These are phyloP conservation scores for Beauveria caledonica DNA, from an alignment of 2,329 filamentous ascomycete species.

Conservation along the genomic window DNA sequence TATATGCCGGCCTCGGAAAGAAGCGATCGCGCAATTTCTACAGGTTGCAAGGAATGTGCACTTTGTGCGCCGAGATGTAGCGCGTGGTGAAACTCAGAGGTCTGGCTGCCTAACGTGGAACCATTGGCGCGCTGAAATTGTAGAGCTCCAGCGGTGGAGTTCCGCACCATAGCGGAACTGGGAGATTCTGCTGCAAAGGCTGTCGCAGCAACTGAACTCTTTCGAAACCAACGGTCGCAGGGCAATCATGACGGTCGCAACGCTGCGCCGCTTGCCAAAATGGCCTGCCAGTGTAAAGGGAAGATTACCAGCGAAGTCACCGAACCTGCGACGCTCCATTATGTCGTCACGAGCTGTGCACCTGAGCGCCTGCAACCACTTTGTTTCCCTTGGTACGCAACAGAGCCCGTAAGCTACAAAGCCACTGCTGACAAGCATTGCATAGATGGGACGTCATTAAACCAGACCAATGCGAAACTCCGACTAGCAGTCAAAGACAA, in stretches of 20 bases:
- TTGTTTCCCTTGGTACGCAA: conserved; percentile 23
- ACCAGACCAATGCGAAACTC: conserved; percentile 20
- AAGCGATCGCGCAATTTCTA: not conserved
- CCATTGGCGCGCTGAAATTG: not conserved
- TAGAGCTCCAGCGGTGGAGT: not conserved
- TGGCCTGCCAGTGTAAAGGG: not conserved
- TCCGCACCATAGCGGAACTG: not conserved
- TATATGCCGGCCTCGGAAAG: conserved; percentile 11
- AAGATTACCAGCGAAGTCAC: not conserved
- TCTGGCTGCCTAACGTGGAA: not conserved
- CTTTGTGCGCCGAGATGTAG: not conserved
- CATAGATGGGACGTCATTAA: not conserved
- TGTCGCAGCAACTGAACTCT: not conserved
- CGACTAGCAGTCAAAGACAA: conserved; percentile 67
- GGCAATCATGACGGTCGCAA: conserved; percentile 25
- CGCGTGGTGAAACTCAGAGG: not conserved
- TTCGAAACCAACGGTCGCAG: not conserved
- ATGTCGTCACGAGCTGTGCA: conserved; percentile 8
- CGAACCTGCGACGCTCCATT: not conserved
- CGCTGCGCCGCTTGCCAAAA: conserved; percentile 19
- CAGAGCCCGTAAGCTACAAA: not conserved
- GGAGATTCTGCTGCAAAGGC: not conserved
- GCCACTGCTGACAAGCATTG: not conserved
- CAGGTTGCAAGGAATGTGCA: not conserved
- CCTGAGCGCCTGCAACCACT: conserved; percentile 29